Evolutionary conservation across 371 early-diverging fungal genomes (phyloP).

Genomic region (Mucor saturninus): DNA sequence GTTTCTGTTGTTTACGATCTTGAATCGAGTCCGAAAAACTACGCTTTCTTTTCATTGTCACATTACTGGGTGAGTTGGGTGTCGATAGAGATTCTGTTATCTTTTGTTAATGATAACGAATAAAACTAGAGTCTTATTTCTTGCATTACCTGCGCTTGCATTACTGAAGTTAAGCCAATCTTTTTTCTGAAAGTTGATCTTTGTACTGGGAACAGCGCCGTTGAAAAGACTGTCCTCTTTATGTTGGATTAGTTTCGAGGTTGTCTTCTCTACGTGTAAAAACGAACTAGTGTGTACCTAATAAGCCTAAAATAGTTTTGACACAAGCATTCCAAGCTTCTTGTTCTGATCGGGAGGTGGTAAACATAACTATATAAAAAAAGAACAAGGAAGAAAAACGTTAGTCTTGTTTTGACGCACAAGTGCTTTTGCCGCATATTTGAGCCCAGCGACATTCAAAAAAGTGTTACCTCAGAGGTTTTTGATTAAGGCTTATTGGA

Average conservation of each 20-base stretch:
- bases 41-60: conserved; percentile 45
- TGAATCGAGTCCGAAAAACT: conserved; percentile 38
- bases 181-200: conserved; percentile 4
- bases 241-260: conserved; percentile 11
- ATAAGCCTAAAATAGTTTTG: conserved; percentile 39
- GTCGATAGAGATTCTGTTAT: conserved; percentile 4
- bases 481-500: no score
- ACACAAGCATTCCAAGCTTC: conserved; percentile 46
- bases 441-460: no score
- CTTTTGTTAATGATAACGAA: not conserved
- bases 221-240: conserved; percentile 38
- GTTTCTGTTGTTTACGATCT: conserved; percentile 48
- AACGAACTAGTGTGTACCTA: conserved; percentile 33
- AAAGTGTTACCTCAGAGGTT: no score
- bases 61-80: conserved; percentile 17
- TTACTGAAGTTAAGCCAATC: conserved; percentile 9
- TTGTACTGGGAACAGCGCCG: conserved; percentile 16
- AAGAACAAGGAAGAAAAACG: not conserved
- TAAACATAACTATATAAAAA: conserved; percentile 19
- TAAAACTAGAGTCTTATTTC: not conserved
- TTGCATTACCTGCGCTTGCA: conserved; percentile 16
- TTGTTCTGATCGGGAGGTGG: conserved; percentile 33
- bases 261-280: conserved; percentile 1
- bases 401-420: conserved; percentile 1
- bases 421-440: no score